Evolutionary conservation across 495 filamentous ascomycete genomes (phyloP).

Genomic region (Tetracladium marchalianum): DNA sequence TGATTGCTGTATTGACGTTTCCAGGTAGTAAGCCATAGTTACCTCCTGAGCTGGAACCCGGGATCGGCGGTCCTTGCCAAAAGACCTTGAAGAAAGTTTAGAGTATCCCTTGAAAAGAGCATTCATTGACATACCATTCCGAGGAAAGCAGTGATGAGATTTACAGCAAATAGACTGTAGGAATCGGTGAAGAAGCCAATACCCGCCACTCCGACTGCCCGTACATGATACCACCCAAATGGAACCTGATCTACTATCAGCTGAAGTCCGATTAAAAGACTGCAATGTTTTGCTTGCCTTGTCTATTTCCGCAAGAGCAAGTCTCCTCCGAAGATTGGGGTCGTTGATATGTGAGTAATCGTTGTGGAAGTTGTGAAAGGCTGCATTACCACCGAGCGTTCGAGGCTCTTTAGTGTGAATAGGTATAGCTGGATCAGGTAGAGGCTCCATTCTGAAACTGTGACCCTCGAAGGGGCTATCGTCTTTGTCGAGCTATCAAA

Average conservation of each 20-base stretch:
- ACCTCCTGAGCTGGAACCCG: conserved; percentile 8
- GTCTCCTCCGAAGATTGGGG: conserved; percentile 58
- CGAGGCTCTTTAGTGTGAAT: background rate
- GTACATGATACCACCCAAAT: conserved; percentile 70
- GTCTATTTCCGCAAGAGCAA: conserved; percentile 49
- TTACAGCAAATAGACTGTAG: conserved; percentile 75
- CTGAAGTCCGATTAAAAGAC: background rate
- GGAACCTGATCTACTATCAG: conserved; percentile 52
- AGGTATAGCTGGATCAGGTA: conserved; percentile 14
- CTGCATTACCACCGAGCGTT: conserved; percentile 42
- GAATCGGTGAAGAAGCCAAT: conserved; percentile 77
- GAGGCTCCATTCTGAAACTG: conserved; percentile 5
- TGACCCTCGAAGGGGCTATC: background rate
- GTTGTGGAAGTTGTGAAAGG: conserved; percentile 52
- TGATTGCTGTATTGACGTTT: conserved; percentile 57
- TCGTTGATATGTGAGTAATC: conserved; percentile 53
- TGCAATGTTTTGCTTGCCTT: background rate
- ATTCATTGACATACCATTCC: conserved; percentile 49
- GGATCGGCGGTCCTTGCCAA: conserved; percentile 20
- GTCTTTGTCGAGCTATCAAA: background rate
- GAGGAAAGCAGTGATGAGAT: conserved; percentile 56
- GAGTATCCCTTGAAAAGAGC: conserved; percentile 8
- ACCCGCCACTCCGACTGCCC: conserved; percentile 66
- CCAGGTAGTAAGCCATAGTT: conserved; percentile 43
- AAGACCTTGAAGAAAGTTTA: conserved; percentile 16